phyloP scores from a whole-genome alignment of 805 yeast species.

The Saccharomyces eubayanus region DNA sequence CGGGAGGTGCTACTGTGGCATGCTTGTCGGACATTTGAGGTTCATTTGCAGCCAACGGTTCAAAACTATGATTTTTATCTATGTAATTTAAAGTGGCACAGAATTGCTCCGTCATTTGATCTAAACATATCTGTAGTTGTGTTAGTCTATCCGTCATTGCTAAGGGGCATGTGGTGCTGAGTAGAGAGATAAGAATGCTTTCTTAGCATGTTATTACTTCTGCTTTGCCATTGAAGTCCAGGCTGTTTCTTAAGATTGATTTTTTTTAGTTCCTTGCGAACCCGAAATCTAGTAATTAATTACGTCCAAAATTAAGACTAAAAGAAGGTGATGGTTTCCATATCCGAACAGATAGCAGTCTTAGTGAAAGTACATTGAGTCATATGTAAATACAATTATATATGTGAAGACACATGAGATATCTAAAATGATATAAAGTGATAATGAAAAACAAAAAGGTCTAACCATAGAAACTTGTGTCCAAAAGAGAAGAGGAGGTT shows the following conservation, averaged over 20 bases:
- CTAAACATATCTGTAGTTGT: conserved; percentile 82
- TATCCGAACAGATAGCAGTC: neutral
- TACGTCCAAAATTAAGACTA: neutral
- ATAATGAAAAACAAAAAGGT: neutral
- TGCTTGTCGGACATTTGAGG: conserved; percentile 54
- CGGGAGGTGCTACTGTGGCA: conserved; percentile 46
- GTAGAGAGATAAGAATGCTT: neutral
- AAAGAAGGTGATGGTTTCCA: neutral
- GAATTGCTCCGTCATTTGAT: conserved; percentile 69
- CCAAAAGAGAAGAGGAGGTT: neutral
- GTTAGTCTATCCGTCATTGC: conserved; percentile 79
- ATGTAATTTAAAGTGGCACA: conserved; percentile 71
- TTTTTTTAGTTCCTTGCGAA: neutral
- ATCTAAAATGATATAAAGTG: neutral
- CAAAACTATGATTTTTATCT: conserved; percentile 64
- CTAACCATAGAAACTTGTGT: neutral
- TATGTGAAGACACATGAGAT: neutral
- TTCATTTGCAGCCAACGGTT: conserved; percentile 39
- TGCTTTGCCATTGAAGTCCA: neutral
- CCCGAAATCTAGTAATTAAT: neutral
- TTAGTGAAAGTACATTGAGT: neutral
- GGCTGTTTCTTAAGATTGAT: neutral
- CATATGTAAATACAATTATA: neutral
- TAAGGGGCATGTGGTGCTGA: neutral
- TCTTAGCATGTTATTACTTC: neutral